A percentile compares a stretch with the other conserved stretches of the same genome.
Conservation (phyloP, 164 flowering plant genomes). For the Kingdonia uniflora region DNA sequence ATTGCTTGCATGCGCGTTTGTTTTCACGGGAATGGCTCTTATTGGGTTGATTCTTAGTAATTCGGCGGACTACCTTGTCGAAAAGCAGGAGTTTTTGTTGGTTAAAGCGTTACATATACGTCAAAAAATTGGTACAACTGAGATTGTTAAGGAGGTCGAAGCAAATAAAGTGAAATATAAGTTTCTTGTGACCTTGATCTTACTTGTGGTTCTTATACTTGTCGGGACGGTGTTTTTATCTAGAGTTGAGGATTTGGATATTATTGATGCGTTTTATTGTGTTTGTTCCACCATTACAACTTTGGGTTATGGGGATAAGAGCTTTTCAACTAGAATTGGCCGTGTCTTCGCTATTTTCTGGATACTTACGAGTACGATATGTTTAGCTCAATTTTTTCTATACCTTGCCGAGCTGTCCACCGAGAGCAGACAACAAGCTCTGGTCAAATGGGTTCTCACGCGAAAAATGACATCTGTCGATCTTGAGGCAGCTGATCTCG, state of each 20-base stretch:
- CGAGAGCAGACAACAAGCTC: constrained; percentile 33
- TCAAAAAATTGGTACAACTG: constrained; percentile 19
- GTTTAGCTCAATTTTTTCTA: constrained; percentile 63
- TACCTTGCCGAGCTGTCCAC: constrained; percentile 56
- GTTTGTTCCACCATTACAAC: constrained; percentile 82
- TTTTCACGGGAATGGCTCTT: constrained; percentile 70
- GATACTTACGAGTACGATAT: constrained; percentile 63
- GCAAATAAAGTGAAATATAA: constrained; percentile 44
- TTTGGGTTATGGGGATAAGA: constrained; percentile 78
- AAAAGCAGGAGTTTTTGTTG: constrained; percentile 53
- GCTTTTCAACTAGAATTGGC: constrained; percentile 68
- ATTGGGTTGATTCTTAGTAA: constrained; percentile 52
- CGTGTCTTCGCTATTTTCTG: constrained; percentile 73
- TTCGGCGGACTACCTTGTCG: constrained; percentile 68
- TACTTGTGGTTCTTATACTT: constrained; percentile 34
- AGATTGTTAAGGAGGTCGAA: constrained; percentile 42
- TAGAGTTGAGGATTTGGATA: constrained; percentile 33
- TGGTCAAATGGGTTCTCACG: constrained; percentile 57
- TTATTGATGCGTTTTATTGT: constrained; percentile 71
- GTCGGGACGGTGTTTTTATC: constrained; percentile 42
- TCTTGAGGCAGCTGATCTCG: constrained; percentile 83
- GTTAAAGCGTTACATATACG: constrained; percentile 37
- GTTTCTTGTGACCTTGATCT: constrained; percentile 11
- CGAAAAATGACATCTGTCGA: constrained; percentile 37
- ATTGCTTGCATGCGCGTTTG: constrained; percentile 63